A percentile compares a stretch with the other conserved stretches of the same genome.
Evolutionary conservation across 768 basidiomycete genomes (phyloP).

Genomic region (Leccinum variicolor): DNA sequence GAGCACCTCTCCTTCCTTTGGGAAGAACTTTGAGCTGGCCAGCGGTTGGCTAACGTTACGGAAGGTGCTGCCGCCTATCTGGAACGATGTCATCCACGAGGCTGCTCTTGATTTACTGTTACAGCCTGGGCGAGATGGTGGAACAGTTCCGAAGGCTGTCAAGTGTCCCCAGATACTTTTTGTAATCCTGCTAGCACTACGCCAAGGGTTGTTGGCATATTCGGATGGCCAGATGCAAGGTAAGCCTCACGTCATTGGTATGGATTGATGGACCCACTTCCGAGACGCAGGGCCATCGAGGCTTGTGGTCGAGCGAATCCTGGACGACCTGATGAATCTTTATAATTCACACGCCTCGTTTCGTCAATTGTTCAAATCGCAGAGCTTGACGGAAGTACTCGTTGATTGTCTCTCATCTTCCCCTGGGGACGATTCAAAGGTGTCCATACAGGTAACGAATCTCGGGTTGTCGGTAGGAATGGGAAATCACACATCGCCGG

Average conservation of each 20-base stretch:
- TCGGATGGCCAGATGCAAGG: conserved; percentile 18
- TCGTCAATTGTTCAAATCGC: conserved; percentile 69
- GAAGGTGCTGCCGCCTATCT: conserved; percentile 60
- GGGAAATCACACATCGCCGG: conserved; percentile 54
- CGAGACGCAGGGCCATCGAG: conserved; percentile 21
- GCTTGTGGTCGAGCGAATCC: conserved; percentile 31
- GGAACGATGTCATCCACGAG: conserved; percentile 66
- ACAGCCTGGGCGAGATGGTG: conserved; percentile 35
- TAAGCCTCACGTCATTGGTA: background rate
- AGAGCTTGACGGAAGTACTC: conserved; percentile 64
- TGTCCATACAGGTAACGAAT: conserved; percentile 69
- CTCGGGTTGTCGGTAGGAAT: conserved; percentile 65
- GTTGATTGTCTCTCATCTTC: conserved; percentile 61
- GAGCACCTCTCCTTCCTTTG: conserved; percentile 57
- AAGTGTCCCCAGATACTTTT: conserved; percentile 68
- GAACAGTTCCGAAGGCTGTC: conserved; percentile 30
- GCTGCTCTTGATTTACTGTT: conserved; percentile 69
- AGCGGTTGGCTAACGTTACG: conserved; percentile 81
- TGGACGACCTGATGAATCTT: conserved; percentile 67
- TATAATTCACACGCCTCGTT: conserved; percentile 65
- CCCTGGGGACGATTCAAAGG: conserved; percentile 7
- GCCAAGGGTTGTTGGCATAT: conserved; percentile 46
- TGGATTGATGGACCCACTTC: background rate
- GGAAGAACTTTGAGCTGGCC: conserved; percentile 78
- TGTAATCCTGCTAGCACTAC: conserved; percentile 67